phyloP scores from a whole-genome alignment of 352 stramenopile species.

The Pythium plurisporium region DNA sequence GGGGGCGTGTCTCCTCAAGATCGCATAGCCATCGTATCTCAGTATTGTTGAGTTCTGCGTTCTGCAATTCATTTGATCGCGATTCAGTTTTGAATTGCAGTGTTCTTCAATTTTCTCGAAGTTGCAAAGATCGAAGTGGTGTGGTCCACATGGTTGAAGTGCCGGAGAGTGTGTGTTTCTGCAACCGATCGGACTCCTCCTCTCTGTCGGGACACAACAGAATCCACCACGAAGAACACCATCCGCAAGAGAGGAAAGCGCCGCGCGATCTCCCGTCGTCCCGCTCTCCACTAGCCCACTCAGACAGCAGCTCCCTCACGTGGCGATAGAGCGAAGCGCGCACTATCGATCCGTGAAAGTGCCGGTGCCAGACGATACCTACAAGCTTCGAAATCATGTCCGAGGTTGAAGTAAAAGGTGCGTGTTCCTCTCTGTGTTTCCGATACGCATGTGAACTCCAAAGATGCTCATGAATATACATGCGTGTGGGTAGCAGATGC shows the following conservation, averaged over 20 bases:
- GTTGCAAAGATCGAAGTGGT: constrained; percentile 19
- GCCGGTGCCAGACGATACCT: neutral
- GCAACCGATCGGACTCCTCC: constrained; percentile 12
- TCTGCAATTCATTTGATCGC: constrained; percentile 9
- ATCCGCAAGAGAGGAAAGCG: neutral
- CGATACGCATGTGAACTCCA: no score
- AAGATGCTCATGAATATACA: neutral
- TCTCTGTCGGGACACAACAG: neutral
- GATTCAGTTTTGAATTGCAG: constrained; percentile 15
- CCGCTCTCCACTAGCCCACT: neutral
- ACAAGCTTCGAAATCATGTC: constrained; percentile 4
- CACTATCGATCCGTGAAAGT: constrained; percentile 12
- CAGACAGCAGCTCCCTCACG: neutral
- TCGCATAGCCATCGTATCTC: neutral
- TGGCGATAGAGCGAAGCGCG: neutral
- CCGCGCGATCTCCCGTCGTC: neutral
- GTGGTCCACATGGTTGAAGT: constrained; percentile 33
- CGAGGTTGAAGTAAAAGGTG: constrained; percentile 23
- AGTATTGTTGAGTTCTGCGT: constrained; percentile 6
- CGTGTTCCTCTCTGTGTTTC: neutral
- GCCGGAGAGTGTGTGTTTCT: constrained; percentile 28
- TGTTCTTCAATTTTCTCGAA: neutral
- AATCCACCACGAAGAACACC: constrained; percentile 5
- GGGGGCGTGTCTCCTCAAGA: constrained; percentile 5
- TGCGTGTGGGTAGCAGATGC: constrained; percentile 13